Base-by-base conservation (phyloP, 164 flowering plant genomes). In the Platanus orientalis region DNA sequence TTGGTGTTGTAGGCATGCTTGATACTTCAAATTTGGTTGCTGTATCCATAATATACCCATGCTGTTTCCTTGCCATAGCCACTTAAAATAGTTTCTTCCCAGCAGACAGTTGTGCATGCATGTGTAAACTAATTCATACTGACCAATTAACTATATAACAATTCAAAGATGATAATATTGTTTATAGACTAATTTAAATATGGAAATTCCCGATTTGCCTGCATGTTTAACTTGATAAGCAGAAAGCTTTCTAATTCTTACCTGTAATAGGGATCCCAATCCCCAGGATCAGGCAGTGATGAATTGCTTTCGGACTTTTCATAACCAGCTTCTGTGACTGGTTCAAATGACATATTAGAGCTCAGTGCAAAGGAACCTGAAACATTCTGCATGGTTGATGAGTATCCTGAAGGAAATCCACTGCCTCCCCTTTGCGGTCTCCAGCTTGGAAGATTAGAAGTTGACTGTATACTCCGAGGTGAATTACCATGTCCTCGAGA, bases 241-340 rank as follows among this genome's bases (percentile, higher is more conserved):
- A 9, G 28, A 30, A 54, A 44, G 40, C 29, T 17, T 27, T 36
- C 19, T 0, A 12, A 19, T 52, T 42, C 64, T 64, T 75, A 85
- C 99, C 97, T 92, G 55, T 95, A 95, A 65, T 92, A 87, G 58
- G 99, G 98, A 80, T 90, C 97, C 99, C 99, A 95, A 71, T 95
- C 95, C 60, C 88, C 92, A 24, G 99, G 99, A 80, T 88, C 88
- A 66, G 96, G 98, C 63, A 83, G 39, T 55, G 85, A 78, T 29
- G 70, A 62, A 73, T 75, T 70, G 61, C 71, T 66, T 47, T 85
- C 99, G 30, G 71, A 69, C 63, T 80, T 84, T 23, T 89, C 95
- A 70, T 66, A 68, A 62, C 71, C 66, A 17, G 68, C 49, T 61
- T 76, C 89, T n/a, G 67, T 25, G 24, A 69, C 34, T 61, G 72